These are phyloP conservation scores for Helicocarpus griseus DNA, from an alignment of 2,329 filamentous ascomycete genomes.

Conservation along the genomic window DNA sequence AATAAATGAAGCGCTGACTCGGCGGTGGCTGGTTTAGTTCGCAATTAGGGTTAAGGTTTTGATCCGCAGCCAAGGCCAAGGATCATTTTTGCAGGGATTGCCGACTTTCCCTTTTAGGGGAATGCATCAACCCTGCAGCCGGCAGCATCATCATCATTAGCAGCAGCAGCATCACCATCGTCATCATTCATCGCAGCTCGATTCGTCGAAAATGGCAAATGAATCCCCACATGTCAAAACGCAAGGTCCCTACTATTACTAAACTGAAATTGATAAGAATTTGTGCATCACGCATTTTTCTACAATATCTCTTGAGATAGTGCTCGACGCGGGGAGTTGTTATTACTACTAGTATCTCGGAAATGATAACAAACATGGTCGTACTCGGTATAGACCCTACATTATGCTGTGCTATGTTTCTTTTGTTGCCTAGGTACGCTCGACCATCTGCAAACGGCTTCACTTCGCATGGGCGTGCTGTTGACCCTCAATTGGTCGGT, in stretches of 20 bases:
- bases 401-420: not conserved
- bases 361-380: not conserved
- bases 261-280: no score
- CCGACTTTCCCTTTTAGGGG: slow-evolving; percentile 3
- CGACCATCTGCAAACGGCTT: no score
- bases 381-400: not conserved
- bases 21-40: no score
- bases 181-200: not conserved
- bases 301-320: no score
- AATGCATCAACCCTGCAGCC: not conserved
- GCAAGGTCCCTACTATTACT: no score
- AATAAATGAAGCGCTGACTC: no score
- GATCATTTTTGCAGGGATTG: not conserved
- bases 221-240: not conserved
- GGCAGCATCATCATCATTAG: no score
- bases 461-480: no score
- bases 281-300: no score
- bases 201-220: not conserved
- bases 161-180: not conserved
- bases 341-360: not conserved
- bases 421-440: not conserved
- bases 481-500: not conserved
- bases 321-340: no score
- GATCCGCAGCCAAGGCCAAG: not conserved
- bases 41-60: not conserved